Evolutionary conservation across 495 filamentous ascomycete genomes (phyloP), one percentile per base, ranked within the genome.

Genomic region (Penicillium taxi): DNA sequence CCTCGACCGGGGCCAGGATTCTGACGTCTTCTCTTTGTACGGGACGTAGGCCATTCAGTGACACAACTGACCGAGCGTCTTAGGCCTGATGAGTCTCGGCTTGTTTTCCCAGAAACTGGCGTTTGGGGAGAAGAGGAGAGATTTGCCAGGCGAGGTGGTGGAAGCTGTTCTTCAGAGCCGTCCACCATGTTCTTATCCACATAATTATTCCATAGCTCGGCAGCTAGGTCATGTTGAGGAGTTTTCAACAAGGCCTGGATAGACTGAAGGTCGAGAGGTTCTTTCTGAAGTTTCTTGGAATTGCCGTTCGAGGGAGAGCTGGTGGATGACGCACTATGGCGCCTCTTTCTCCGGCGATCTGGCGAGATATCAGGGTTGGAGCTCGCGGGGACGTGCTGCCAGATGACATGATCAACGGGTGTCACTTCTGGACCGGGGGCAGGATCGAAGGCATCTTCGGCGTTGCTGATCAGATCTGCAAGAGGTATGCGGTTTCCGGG

Each of bases 201-300:
- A 52, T 85, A 93, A 13, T 82, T 78, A 45, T 80, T 85, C 88
- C 86, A 94, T n/a, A 95, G 61, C 35, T 94, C 88, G 21, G 77
- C 61, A 0, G 82, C 82, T 17, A 90, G 82, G 56, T 98, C 91
- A 27, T 79, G 75, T 39, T 84, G 79, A 16, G 86, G 85, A 0
- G 87, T 88, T 35, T 73, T 80, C 23, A 83, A 63, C 2, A 72
- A 59, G n/a, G 67, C 56, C 24, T 75, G 70, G 14, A 81, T 51
- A 21, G 64, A 66, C 39, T 75, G 68, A 26, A 77, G 47, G 34
- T 73, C 63, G 26, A 70, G 56, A 18, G 64, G 41, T 43, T 66
- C 64, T 42, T 67, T 67, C 21, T 54, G 50, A 11, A 32, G 50
- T 18, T 59, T 66, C 28, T 52, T 61, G 5, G 70, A 67, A 11